A percentile compares a stretch with the other conserved stretches of the same genome.
Conservation (phyloP, 306 rosid genomes). For the Mucuna pruriens region DNA sequence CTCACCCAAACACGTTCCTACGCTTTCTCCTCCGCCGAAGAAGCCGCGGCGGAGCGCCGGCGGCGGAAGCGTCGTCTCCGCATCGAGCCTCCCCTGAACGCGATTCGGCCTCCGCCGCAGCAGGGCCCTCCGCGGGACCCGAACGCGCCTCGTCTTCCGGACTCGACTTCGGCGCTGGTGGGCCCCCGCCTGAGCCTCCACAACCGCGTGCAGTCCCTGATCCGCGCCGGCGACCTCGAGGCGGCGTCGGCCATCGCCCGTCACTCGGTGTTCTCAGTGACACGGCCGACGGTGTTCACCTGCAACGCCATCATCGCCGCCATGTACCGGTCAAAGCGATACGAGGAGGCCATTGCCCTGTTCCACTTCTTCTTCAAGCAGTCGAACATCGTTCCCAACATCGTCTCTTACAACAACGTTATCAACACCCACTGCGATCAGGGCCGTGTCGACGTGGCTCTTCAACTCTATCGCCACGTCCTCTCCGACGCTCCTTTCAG, state of each 20-base stretch:
- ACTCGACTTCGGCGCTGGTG: constrained; percentile 76
- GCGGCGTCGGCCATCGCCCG: constrained; percentile 87
- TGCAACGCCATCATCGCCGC: constrained; percentile 94
- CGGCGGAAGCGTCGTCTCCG: constrained; percentile 89
- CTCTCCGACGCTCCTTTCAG: constrained; percentile 76
- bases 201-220: constrained; percentile 90
- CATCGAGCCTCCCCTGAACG: constrained; percentile 89
- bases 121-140: constrained; percentile 68
- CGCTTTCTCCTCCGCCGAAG: constrained; percentile 91
- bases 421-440: constrained; percentile 89
- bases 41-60: constrained; percentile 95
- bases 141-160: constrained; percentile 89
- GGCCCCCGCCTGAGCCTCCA: constrained; percentile 91
- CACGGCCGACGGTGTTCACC: constrained; percentile 97
- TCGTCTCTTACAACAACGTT: constrained; percentile 85
- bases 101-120: constrained; percentile 72
- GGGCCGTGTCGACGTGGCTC: constrained; percentile 79
- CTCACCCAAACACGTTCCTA: constrained; percentile 54
- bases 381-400: constrained; percentile 80
- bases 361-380: constrained; percentile 87
- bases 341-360: constrained; percentile 71
- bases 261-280: constrained; percentile 78
- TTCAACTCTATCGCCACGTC: constrained; percentile 72
- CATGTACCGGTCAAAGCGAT: constrained; percentile 88
- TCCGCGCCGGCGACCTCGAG: constrained; percentile 89